Percentiles rank a stretch among this genome's conserved stretches.
Conservation (phyloP, 139 green algal species). For the Chara braunii region DNA sequence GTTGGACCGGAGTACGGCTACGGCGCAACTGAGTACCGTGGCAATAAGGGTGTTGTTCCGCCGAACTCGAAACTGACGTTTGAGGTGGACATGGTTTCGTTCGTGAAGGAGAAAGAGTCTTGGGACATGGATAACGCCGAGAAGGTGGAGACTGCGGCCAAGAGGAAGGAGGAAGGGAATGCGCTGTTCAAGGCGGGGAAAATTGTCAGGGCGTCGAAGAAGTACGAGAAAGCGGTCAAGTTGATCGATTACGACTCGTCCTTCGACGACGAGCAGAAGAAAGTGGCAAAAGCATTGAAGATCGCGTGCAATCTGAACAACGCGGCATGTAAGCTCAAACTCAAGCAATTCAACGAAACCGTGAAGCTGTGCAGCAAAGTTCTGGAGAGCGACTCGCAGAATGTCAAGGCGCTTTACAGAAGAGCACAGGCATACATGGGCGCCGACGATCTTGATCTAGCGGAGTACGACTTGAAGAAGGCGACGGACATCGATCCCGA, state of each 20-base stretch:
- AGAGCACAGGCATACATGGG: conserved; percentile 58
- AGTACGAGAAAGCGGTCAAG: conserved; percentile 58
- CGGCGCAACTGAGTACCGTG: too few relatives aligned
- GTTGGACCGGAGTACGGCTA: conserved; percentile 65
- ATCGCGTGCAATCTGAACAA: conserved; percentile 71
- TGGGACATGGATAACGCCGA: conserved; percentile 84
- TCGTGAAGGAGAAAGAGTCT: conserved; percentile 69
- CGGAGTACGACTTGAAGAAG: conserved; percentile 34
- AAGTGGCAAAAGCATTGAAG: conserved; percentile 55
- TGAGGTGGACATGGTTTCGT: conserved; percentile 62
- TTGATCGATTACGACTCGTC: conserved; percentile 51
- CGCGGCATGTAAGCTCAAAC: conserved; percentile 73
- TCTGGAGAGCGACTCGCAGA: conserved; percentile 69
- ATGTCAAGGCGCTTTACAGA: conserved; percentile 91
- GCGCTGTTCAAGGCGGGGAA: conserved; percentile 74
- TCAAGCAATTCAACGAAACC: conserved; percentile 52
- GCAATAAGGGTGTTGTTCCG: too few relatives aligned
- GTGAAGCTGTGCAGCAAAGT: conserved; percentile 58
- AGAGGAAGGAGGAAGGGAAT: conserved; percentile 86
- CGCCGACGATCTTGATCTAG: conserved; percentile 26
- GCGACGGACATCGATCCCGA: conserved; percentile 28
- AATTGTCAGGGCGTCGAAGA: conserved; percentile 52
- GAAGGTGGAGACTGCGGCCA: conserved; percentile 64
- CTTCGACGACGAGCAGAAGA: conserved; percentile 49
- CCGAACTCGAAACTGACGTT: conserved; percentile 80